These are phyloP conservation scores for Pinus taeda DNA, from an alignment of 75 land plant species.

Conservation along the genomic window DNA sequence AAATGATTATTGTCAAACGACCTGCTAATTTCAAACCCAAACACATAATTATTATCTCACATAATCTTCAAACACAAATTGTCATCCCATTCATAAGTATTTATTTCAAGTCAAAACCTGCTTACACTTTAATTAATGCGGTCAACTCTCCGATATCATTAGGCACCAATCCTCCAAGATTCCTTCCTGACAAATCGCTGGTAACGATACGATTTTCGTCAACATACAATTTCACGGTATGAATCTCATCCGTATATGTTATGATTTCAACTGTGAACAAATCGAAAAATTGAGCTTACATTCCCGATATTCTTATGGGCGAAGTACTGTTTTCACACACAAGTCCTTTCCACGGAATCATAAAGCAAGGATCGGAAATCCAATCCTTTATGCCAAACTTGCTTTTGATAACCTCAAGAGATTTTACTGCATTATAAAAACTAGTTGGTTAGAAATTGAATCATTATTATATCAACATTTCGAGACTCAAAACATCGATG, in stretches of 20 bases:
- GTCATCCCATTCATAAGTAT: no score
- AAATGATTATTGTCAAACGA: neutral
- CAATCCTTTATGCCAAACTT: neutral
- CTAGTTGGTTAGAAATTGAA: no score
- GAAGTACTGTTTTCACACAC: neutral
- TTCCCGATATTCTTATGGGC: neutral
- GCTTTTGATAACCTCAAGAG: neutral
- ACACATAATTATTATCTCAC: neutral
- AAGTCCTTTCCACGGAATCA: neutral
- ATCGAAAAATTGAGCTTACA: neutral
- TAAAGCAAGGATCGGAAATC: conserved; percentile 1
- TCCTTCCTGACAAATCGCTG: neutral
- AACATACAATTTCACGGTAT: neutral
- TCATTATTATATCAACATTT: no score
- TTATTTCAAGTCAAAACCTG: neutral
- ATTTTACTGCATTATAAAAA: neutral
- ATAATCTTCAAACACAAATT: no score
- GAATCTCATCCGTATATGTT: neutral
- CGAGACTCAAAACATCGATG: no score
- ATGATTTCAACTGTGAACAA: neutral
- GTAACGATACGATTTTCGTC: no score
- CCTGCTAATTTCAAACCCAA: neutral
- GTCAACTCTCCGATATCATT: neutral
- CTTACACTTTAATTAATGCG: neutral
- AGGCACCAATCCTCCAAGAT: neutral